These are phyloP conservation scores for Plenodomus biglobosus DNA, from an alignment of 2,329 filamentous ascomycete genomes.

Conservation along the genomic window DNA sequence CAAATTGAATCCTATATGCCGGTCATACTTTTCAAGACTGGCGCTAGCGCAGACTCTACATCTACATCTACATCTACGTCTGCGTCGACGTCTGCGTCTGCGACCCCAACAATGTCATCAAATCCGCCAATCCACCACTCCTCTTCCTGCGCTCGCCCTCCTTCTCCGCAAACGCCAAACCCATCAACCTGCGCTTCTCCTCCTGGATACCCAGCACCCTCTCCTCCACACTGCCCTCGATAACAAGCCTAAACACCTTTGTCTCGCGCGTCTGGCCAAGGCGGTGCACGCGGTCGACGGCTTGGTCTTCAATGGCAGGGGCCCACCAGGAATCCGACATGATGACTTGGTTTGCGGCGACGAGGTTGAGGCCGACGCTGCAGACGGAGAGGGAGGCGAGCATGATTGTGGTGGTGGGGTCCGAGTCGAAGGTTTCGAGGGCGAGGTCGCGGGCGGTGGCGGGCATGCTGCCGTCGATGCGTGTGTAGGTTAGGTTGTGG, in stretches of 20 bases:
- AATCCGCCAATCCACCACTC: constrained; percentile 46
- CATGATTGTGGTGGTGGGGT: constrained; percentile 70
- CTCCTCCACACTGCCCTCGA: constrained; percentile 80
- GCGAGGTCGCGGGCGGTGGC: constrained; percentile 70
- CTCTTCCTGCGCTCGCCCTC: constrained; percentile 55
- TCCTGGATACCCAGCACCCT: constrained; percentile 75
- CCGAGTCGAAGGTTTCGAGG: constrained; percentile 66
- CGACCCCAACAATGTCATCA: constrained; percentile 45
- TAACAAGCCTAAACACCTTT: constrained; percentile 77
- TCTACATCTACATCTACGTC: no score
- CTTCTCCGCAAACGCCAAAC: constrained; percentile 77
- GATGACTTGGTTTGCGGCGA: constrained; percentile 82
- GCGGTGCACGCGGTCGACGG: constrained; percentile 83
- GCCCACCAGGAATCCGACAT: constrained; percentile 87
- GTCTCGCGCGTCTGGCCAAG: constrained; percentile 79
- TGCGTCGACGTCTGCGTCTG: neutral
- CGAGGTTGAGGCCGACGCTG: constrained; percentile 82
- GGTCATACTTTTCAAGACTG: no score
- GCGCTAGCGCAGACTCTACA: no score
- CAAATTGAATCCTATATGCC: no score
- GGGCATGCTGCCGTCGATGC: constrained; percentile 81
- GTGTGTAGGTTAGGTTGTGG: constrained; percentile 63
- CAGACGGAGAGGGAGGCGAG: constrained; percentile 81
- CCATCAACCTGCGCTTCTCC: constrained; percentile 76
- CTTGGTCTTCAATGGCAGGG: constrained; percentile 89